These are phyloP conservation scores for Acephala macrosclerotiorum DNA, from an alignment of 2,329 filamentous ascomycete species.

Conservation along the genomic window DNA sequence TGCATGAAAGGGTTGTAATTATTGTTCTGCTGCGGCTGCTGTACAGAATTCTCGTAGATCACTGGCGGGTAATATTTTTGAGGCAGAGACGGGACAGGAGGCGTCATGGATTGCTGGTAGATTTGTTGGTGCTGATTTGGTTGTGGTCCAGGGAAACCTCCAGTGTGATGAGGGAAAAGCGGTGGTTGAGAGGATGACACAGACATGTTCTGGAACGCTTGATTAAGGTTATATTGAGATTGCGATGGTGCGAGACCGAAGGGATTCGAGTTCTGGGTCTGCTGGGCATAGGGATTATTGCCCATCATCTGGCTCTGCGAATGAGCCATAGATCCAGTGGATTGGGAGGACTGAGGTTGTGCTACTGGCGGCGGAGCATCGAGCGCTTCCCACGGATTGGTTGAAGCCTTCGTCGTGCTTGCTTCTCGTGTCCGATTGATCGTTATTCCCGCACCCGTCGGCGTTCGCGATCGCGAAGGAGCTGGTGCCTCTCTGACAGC, in stretches of 20 bases:
- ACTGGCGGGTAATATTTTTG: slow-evolving; percentile 41
- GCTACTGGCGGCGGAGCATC: slow-evolving; percentile 49
- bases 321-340: slow-evolving; percentile 66
- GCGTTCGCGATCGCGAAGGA: slow-evolving; percentile 58
- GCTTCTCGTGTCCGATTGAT: slow-evolving; percentile 38
- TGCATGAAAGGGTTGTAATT: slow-evolving; percentile 44
- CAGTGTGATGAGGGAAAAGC: slow-evolving; percentile 79
- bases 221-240: slow-evolving; percentile 53
- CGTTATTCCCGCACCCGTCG: slow-evolving; percentile 48
- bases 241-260: slow-evolving; percentile 61
- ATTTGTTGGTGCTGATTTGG: slow-evolving; percentile 49
- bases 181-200: slow-evolving; percentile 65
- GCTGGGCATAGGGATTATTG: slow-evolving; percentile 40
- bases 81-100: slow-evolving; percentile 43
- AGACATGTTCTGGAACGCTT: slow-evolving; percentile 79
- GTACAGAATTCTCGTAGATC: slow-evolving; percentile 40
- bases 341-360: slow-evolving; percentile 70
- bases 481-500: slow-evolving; percentile 17
- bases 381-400: slow-evolving; percentile 72
- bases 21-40: slow-evolving; percentile 29
- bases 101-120: slow-evolving; percentile 46
- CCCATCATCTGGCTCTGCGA: slow-evolving; percentile 49
- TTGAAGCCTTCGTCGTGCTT: slow-evolving; percentile 51
- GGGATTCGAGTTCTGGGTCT: slow-evolving; percentile 64
- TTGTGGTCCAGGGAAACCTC: slow-evolving; percentile 56